These are phyloP conservation scores for Cryptococcus floricola DNA, from an alignment of 1,284 basidiomycete genomes.

Conservation along the genomic window DNA sequence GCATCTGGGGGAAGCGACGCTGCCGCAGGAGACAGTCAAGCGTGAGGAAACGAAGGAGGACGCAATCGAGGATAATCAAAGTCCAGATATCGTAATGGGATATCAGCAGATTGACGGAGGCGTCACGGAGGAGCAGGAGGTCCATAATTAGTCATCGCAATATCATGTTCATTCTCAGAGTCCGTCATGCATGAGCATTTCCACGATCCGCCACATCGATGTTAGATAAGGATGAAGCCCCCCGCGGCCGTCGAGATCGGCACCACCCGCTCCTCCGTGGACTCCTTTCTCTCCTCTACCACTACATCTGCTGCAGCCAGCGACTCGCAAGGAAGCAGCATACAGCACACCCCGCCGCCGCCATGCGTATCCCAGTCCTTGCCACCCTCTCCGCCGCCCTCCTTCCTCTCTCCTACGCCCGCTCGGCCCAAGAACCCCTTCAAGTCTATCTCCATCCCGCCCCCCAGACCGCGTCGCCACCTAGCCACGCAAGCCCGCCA, in stretches of 20 bases:
- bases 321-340: too few species aligned
- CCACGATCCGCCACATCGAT: background rate
- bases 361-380: conserved; percentile 12
- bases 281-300: background rate
- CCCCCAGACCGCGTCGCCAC: conserved; percentile 17
- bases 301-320: background rate
- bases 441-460: conserved; percentile 48
- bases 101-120: too few species aligned
- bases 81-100: too few species aligned
- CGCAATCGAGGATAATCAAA: background rate
- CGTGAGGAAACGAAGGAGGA: background rate
- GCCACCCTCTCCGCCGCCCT: conserved; percentile 9
- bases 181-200: background rate
- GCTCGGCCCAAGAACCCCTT: conserved; percentile 27
- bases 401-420: conserved; percentile 11
- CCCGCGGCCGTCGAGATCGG: background rate
- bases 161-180: too few species aligned
- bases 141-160: too few species aligned
- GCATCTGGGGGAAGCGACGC: background rate
- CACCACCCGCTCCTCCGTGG: background rate
- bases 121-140: too few species aligned
- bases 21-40: background rate
- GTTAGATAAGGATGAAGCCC: background rate
- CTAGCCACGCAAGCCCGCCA: conserved; percentile 17
- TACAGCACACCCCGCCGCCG: background rate